Evolutionary conservation across 768 basidiomycete species (phyloP), one percentile per base, ranked within the genome.

Genomic region (Cystoderma amianthinum): DNA sequence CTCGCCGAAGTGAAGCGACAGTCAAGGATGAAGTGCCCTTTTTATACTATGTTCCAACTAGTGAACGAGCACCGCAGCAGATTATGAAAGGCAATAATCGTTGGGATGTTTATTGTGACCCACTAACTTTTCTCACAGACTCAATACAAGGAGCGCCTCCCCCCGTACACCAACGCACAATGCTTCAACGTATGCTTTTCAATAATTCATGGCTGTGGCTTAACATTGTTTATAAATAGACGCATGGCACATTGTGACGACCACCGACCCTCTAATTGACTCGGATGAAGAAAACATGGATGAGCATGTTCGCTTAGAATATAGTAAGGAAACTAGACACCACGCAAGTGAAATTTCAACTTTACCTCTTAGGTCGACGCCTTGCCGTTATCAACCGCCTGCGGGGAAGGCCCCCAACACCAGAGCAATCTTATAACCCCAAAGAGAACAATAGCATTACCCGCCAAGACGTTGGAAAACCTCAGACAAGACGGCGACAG

Each of bases 281-380:
- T 86, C 85, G 10, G 85, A 88, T 48, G 82, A 82, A 28, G 86
- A 89, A 51, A 59, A 68, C 42, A 64, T 69, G 41, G 82, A 86
- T 44, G 78, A 84, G 43, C 65, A 83, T 48, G 65, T 73, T 35
- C 70, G 74, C 32, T 54, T 69, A 37, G 85, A 89, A 49, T 86
- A 86, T 52, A 66, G 85, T 83, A 52, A 52, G 82, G 43, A 12
- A 28, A 28, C 23, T 28, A 28, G 9, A 15, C 12, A 11, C 11
- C n/a, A 5, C n/a, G 15, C 23, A 7, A 10, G 9, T 10, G 7
- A 10, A 28, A 15, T 15, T 6, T 11, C 25, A 30, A 5, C 13
- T 25, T 36, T 39, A 36, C 15, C 37, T 43, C 24, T 15, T 48
- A 80, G 78, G 61, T 35, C 73, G 68, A 41, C 78, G 78, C 10